Conservation (phyloP, 495 filamentous ascomycete genomes). For the Aspergillus cristatus region DNA sequence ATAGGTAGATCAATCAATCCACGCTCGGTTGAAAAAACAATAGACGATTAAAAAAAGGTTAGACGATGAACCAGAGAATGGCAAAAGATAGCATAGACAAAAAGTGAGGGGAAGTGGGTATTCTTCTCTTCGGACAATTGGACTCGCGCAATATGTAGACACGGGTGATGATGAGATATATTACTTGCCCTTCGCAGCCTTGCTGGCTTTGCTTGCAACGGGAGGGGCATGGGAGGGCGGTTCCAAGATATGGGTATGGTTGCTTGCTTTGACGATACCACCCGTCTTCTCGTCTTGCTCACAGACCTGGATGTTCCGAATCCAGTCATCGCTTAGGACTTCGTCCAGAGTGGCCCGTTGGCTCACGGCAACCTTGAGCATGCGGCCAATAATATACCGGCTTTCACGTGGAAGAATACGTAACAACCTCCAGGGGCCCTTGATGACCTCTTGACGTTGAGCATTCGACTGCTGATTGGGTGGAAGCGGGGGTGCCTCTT, state of each 20-base stretch:
- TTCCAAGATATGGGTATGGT: slow-evolving; percentile 56
- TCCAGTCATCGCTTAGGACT: slow-evolving; percentile 85
- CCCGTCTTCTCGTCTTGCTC: slow-evolving; percentile 48
- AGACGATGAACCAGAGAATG: not conserved
- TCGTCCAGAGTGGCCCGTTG: slow-evolving; percentile 76
- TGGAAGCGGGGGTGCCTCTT: slow-evolving; percentile 37
- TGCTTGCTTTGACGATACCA: slow-evolving; percentile 40
- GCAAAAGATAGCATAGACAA: not conserved
- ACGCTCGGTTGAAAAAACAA: not conserved
- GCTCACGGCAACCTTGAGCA: slow-evolving; percentile 84
- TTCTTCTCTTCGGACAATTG: not conserved
- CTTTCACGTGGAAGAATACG: slow-evolving; percentile 85
- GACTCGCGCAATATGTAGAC: not conserved
- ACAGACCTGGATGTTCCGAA: slow-evolving; percentile 58
- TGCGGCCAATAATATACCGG: slow-evolving; percentile 78
- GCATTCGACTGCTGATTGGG: slow-evolving; percentile 16
- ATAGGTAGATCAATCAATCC: not conserved
- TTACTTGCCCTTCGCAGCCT: slow-evolving; percentile 17
- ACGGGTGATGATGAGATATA: too few species aligned
- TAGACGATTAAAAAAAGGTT: too few species aligned
- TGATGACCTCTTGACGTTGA: slow-evolving; percentile 65
- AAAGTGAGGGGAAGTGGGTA: not conserved
- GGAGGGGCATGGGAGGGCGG: slow-evolving; percentile 40
- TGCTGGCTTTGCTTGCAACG: slow-evolving; percentile 33
- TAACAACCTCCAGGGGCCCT: slow-evolving; percentile 89